phyloP scores from a whole-genome alignment of 352 stramenopile genomes.

The Phytophthora pseudosyringae region DNA sequence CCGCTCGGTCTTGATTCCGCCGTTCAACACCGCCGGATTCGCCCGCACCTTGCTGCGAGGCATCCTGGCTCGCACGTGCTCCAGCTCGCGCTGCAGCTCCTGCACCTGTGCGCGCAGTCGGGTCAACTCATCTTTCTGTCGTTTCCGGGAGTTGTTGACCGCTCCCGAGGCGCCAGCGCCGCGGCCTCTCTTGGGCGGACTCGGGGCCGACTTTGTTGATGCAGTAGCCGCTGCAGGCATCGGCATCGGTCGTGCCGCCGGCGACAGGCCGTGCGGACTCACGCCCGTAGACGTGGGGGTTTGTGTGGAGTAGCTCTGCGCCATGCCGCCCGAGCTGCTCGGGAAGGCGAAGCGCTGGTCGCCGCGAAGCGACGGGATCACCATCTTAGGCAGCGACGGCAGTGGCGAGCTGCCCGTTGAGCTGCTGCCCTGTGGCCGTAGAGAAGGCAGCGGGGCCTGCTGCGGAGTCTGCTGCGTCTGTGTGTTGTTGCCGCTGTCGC shows the following conservation, averaged over 20 bases:
- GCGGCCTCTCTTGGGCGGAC: conserved; percentile 25
- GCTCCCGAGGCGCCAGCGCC: conserved; percentile 3
- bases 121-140: conserved; percentile 65
- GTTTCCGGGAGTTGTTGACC: conserved; percentile 60
- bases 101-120: conserved; percentile 58
- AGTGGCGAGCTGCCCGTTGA: conserved; percentile 21
- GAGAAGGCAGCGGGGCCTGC: conserved; percentile 22
- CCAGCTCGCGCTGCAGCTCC: conserved; percentile 58
- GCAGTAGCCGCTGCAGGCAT: neutral
- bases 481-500: conserved; percentile 10
- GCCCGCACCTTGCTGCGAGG: conserved; percentile 21
- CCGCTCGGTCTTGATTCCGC: conserved; percentile 15
- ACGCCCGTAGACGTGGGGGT: conserved; percentile 19
- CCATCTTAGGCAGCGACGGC: conserved; percentile 48
- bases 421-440: conserved; percentile 26
- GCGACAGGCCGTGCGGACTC: conserved; percentile 23
- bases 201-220: neutral
- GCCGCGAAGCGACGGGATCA: conserved; percentile 32
- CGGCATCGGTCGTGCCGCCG: conserved; percentile 10
- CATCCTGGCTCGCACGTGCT: conserved; percentile 42
- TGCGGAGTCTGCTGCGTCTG: conserved; percentile 9
- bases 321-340: conserved; percentile 9
- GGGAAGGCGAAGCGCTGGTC: conserved; percentile 32
- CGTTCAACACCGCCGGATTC: neutral
- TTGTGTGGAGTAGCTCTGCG: conserved; percentile 4